Evolutionary conservation across 352 stramenopile genomes (phyloP), one percentile per base, ranked within the genome.

Genomic region (Phytophthora palmivora): DNA sequence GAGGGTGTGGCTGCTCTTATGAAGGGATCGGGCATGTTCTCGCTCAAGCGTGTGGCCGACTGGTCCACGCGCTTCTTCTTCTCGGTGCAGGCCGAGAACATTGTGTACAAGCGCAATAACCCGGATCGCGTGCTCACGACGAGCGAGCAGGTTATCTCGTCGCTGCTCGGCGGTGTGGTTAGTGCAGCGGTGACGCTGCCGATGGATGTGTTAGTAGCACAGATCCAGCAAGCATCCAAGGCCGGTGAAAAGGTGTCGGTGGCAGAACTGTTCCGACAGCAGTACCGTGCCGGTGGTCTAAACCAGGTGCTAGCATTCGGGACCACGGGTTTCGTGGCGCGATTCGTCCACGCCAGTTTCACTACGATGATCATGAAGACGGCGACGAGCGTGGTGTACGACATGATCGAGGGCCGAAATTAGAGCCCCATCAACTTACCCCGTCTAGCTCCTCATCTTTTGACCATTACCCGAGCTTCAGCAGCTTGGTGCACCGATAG

Each of bases 51-150:
- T 42, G 89, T 97, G 30, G 86, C 89, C 36, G 94, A 98, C 75
- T 98, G 94, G 94, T 85, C 81, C 16, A 96, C 90, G 47, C 88
- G 94, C 28, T 98, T 96, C 67, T 93, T 92, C 70, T 98, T 98
- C 78, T 91, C 88, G 4, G 91, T 97, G 24, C 56, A 90, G 43
- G 78, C 84, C 10, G 90, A 97, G 66, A 82, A 93, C 19, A 37
- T 88, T 22, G 15, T 97, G 24, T 94, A 88, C 70, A 88, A 90
- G 63, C 78, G 76, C 34, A 70, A 73, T 28, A 66, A 96, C 67
- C 75, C 82, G n/a, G 65, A 87, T 38, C 57, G 60, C 11, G 63
- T 82, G 52, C 76, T 95, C 26, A 86, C 84, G 19, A 87, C 75
- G 36, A 47, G 44, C 21, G 65, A 98, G 67, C 92, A 96, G 70